Conservation (phyloP, 2,329 filamentous ascomycete species). For the Ilyonectria mors-panacis region DNA sequence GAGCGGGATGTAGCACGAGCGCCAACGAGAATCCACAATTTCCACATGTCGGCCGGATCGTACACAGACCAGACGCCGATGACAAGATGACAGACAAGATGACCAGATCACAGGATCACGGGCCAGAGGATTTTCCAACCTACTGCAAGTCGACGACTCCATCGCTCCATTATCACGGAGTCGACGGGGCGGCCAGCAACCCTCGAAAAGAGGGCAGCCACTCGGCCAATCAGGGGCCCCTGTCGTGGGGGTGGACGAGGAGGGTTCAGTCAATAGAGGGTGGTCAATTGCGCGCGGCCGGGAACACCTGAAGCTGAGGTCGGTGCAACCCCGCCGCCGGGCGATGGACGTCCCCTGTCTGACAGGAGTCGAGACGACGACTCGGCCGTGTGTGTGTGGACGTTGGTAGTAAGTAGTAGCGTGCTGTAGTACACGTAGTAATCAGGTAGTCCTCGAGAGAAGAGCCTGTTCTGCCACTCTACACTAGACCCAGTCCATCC, state of each 20-base stretch:
- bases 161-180: constrained; percentile 30
- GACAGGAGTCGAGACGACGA: constrained; percentile 12
- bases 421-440: not conserved
- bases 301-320: constrained; percentile 49
- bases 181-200: constrained; percentile 22
- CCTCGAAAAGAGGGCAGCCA: not conserved
- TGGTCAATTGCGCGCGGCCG: constrained; percentile 9
- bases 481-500: no score
- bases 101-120: constrained; percentile 7
- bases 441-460: no score
- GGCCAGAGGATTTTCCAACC: constrained; percentile 14
- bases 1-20: not conserved
- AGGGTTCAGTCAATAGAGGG: not conserved
- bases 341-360: constrained; percentile 14
- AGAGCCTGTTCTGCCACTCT: no score
- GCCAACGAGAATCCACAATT: not conserved
- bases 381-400: not conserved
- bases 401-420: not conserved
- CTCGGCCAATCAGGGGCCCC: constrained; percentile 24
- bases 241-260: constrained; percentile 11
- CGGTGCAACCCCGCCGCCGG: constrained; percentile 46
- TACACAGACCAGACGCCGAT: not conserved
- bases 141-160: constrained; percentile 13
- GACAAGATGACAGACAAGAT: constrained; percentile 13
- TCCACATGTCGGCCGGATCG: constrained; percentile 2